Evolutionary conservation across 1,284 basidiomycete species (phyloP).

Genomic region (Tylopilus sp.): DNA sequence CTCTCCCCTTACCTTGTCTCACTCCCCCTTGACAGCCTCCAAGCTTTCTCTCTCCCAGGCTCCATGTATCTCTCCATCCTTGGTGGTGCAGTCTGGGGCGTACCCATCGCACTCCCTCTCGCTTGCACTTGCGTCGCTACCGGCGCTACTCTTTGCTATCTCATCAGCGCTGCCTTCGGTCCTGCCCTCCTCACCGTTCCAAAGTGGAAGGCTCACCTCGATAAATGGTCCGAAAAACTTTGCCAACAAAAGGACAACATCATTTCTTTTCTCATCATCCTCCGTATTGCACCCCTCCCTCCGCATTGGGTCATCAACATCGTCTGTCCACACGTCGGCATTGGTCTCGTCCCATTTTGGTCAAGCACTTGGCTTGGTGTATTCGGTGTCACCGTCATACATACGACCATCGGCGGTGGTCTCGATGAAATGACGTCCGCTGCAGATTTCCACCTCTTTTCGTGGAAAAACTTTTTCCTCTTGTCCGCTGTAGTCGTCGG

Average conservation of each 20-base stretch:
- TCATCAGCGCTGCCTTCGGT: conserved; percentile 85
- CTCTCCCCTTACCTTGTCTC: conserved; percentile 6
- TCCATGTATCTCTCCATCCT: conserved; percentile 99
- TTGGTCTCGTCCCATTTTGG: conserved; percentile 86
- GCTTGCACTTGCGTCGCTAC: conserved; percentile 90
- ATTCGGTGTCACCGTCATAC: conserved; percentile 89
- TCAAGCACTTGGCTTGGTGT: conserved; percentile 87
- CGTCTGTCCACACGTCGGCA: conserved; percentile 90
- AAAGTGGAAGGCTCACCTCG: conserved; percentile 77
- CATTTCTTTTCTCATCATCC: conserved; percentile 85
- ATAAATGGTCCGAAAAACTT: conserved; percentile 78
- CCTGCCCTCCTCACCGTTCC: conserved; percentile 85
- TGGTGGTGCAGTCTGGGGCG: conserved; percentile 94
- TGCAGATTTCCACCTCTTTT: conserved; percentile 90
- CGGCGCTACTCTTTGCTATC: conserved; percentile 91
- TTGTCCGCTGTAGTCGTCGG: conserved; percentile 83
- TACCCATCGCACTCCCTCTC: conserved; percentile 84
- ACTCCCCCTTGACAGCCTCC: conserved; percentile 56
- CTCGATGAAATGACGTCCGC: conserved; percentile 94
- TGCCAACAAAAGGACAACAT: conserved; percentile 72
- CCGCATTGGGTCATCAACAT: conserved; percentile 98
- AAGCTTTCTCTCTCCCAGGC: conserved; percentile 95
- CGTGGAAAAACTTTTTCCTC: conserved; percentile 81
- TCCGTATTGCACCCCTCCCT: conserved; percentile 92
- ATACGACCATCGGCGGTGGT: conserved; percentile 91